Evolutionary conservation across 495 filamentous ascomycete species (phyloP).

Genomic region (Geopyxis carbonaria): DNA sequence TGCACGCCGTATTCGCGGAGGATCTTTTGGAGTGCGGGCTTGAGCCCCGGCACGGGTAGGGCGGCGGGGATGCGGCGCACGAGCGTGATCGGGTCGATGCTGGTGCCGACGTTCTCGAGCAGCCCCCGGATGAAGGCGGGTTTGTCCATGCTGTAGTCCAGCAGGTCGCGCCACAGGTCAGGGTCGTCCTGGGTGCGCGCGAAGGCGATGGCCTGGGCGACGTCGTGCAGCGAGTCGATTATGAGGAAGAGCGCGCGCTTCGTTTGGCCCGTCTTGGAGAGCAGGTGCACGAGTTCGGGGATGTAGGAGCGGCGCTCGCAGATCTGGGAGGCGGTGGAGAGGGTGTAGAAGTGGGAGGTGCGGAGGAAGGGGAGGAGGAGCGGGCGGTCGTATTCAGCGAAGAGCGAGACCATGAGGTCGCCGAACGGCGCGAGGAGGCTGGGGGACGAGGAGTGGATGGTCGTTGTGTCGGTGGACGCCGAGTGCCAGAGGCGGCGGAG

Average conservation of each 20-base stretch:
- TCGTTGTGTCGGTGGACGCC: background rate
- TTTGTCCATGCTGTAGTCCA: conserved; percentile 92
- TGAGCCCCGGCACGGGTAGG: conserved; percentile 72
- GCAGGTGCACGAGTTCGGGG: conserved; percentile 78
- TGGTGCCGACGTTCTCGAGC: conserved; percentile 81
- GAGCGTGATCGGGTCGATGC: conserved; percentile 75
- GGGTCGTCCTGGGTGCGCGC: conserved; percentile 81
- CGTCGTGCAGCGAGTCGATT: conserved; percentile 70
- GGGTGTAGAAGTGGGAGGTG: conserved; percentile 61
- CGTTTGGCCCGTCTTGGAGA: conserved; percentile 85
- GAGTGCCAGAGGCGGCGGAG: conserved; percentile 58
- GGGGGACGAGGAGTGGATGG: background rate
- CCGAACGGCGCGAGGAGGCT: conserved; percentile 66
- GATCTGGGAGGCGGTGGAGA: conserved; percentile 60
- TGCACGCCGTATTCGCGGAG: conserved; percentile 90
- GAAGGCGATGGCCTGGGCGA: conserved; percentile 80
- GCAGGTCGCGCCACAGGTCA: conserved; percentile 84
- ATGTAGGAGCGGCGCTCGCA: conserved; percentile 67
- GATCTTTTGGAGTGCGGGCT: conserved; percentile 68
- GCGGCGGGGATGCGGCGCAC: conserved; percentile 83
- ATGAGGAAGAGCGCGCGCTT: conserved; percentile 82
- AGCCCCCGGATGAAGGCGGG: conserved; percentile 83
- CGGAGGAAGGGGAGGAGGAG: conserved; percentile 79
- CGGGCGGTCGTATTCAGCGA: conserved; percentile 62
- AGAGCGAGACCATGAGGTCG: conserved; percentile 68